These are phyloP conservation scores for Pythium dissotocum DNA, from an alignment of 352 stramenopile genomes.

Conservation along the genomic window DNA sequence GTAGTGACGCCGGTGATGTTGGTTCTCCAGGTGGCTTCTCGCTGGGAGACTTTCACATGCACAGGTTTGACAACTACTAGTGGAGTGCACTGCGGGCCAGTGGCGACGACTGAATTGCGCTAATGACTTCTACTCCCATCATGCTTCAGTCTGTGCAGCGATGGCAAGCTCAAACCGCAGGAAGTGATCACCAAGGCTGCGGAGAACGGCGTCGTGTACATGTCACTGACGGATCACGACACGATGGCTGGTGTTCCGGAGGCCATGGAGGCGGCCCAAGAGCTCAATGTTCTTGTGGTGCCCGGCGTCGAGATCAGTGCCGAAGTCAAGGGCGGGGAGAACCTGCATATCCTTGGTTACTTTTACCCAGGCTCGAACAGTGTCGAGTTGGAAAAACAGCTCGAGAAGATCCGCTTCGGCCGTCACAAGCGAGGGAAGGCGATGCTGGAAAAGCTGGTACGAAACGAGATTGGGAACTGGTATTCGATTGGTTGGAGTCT, in stretches of 20 bases:
- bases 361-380: constrained; percentile 84
- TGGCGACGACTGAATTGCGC: not conserved
- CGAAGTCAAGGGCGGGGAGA: constrained; percentile 82
- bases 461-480: not conserved
- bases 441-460: constrained; percentile 83
- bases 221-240: constrained; percentile 86
- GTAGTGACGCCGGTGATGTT: constrained; percentile 38
- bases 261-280: constrained; percentile 62
- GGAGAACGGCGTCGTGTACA: constrained; percentile 75
- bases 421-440: constrained; percentile 80
- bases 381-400: constrained; percentile 63
- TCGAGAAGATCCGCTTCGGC: constrained; percentile 77
- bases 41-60: constrained; percentile 80
- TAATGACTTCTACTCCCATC: not conserved
- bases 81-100: not conserved
- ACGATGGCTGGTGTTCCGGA: constrained; percentile 82
- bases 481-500: not conserved
- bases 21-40: constrained; percentile 56
- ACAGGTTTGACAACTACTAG: constrained; percentile 47
- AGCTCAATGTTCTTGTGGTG: constrained; percentile 71
- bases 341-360: constrained; percentile 86
- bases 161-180: constrained; percentile 74
- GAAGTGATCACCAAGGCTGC: constrained; percentile 79
- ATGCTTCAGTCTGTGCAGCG: constrained; percentile 65
- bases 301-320: constrained; percentile 86